Base-by-base conservation (phyloP, 169 alveolate species). In the Plasmodium adleri region DNA sequence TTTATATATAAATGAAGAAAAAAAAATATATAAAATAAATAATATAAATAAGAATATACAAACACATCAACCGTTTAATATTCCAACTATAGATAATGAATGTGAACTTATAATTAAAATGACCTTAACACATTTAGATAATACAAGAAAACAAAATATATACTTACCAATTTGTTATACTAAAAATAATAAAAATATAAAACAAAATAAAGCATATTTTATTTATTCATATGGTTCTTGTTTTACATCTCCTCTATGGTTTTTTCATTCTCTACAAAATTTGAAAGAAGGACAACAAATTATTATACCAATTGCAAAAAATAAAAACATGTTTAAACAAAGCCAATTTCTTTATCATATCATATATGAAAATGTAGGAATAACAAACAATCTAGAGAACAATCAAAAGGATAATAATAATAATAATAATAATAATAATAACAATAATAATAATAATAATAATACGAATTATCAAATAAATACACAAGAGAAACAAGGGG, bases 231-330 rank as follows among this genome's bases (percentile, higher is more conserved):
- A 72, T 49, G 92, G 88, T 24, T 72, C 88, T 13, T 86, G 85
- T 26, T 70, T 86, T 56, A 86, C 92, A 2, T 15, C 87, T 15
- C 92, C 92, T 17, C 17, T 86, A 20, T 86, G 92, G 92, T 86
- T 86, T 72, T 71, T 71, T 49, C 60, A 86, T 60, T 70, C 78
- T 17, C 50, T 86, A 67, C 71, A 86, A 43, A 63, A 71, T 15
- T 64, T 86, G 63, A 86, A 86, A 74, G 92, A 86, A 22, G 92
- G 87, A 1, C 76, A 86, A 32, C 88, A 86, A 58, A 54, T 86
- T 59, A 72, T 86, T 74, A 72, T 86, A 28, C 92, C 92, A 7
- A 58, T 86, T 45, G n/a, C 71, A 59, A 86, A 86, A 71, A 86
- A 86, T 24, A 52, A 66, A 60, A 86, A 72, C 20, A 26, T 72